Evolutionary conservation across 129 eudicot species (phyloP), one percentile per base, ranked within the genome.

Genomic region (Pulicaria dysenterica): DNA sequence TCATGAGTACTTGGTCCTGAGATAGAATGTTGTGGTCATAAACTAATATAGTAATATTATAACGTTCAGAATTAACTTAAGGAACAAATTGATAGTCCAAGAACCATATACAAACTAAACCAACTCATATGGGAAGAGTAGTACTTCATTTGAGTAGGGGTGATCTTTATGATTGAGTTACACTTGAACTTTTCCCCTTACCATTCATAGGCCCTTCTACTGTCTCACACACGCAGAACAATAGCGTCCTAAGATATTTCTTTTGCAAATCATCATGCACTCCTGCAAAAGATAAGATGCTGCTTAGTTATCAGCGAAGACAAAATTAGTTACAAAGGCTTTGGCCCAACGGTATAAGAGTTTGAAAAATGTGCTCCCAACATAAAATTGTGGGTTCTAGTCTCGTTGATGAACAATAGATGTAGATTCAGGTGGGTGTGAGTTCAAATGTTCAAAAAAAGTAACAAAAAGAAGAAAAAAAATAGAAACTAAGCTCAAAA

Each of bases 181-280:
- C 81, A 80, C 77, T 89, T 93, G 83, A 90, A 90, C 63, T 90
- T 82, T 58, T 86, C 96, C 64, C 96, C 97, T 71, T 83, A 83
- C 78, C 97, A 40, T 90, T 88, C 92, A 90, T 90, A 24, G 97
- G 89, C 58, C 97, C 99, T 74, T 84, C 88, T 39, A 75, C 81
- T 64, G 94, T 71, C 78, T 95, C 97, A 51, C 97, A 95, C 50
- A 95, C 81, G 68, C 97, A 86, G 88, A 95, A 95, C 87, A 95
- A 51, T 58, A 90, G 97, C 16, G 97, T 90, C 79, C 69, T 86
- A 70, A 95, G 88, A 73, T 95, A 95, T 75, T 90, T 95, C 81
- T 95, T 95, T 89, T 86, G 97, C 82, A 95, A 64, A 57, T 97
- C 99, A 70, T 95, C 99, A 84, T 95, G 90, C 19, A 95, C 99